A percentile compares a stretch with the other conserved stretches of the same genome.
Evolutionary conservation across 129 eudicot genomes (phyloP).

Genomic region (Logfia minima): DNA sequence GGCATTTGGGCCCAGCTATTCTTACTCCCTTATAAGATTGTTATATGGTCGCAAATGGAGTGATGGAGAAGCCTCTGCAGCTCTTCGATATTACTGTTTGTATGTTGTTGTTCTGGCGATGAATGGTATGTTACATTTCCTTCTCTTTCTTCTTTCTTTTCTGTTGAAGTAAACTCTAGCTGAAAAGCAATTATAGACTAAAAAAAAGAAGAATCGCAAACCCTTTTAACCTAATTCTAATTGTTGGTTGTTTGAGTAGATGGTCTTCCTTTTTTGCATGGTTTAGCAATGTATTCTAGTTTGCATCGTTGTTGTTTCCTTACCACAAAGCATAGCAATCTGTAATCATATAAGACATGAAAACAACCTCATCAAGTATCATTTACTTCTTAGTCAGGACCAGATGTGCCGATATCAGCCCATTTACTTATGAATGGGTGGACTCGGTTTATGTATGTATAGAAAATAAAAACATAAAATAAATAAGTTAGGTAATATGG

Average conservation of each 20-base stretch:
- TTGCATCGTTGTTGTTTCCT: not conserved
- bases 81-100: constrained; percentile 74
- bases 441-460: not conserved
- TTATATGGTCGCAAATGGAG: constrained; percentile 95
- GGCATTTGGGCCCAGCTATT: constrained; percentile 98
- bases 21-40: constrained; percentile 83
- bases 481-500: not conserved
- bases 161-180: constrained; percentile 8
- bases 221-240: not conserved
- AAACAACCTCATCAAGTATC: not conserved
- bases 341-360: constrained; percentile 9
- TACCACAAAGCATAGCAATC: not conserved
- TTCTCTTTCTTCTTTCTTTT: constrained; percentile 14
- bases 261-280: constrained; percentile 6
- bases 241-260: constrained; percentile 2
- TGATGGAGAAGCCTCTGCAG: constrained; percentile 95
- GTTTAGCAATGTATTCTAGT: constrained; percentile 1
- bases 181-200: not conserved
- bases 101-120: constrained; percentile 77
- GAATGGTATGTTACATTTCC: constrained; percentile 54
- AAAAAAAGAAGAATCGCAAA: constrained; percentile 8
- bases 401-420: not conserved
- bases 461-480: no score
- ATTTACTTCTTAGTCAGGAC: not conserved
- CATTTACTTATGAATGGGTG: constrained; percentile 1